A percentile compares a stretch with the other conserved stretches of the same genome.
Conservation (phyloP, 2,329 filamentous ascomycete species). For the Diaporthe ampelina region DNA sequence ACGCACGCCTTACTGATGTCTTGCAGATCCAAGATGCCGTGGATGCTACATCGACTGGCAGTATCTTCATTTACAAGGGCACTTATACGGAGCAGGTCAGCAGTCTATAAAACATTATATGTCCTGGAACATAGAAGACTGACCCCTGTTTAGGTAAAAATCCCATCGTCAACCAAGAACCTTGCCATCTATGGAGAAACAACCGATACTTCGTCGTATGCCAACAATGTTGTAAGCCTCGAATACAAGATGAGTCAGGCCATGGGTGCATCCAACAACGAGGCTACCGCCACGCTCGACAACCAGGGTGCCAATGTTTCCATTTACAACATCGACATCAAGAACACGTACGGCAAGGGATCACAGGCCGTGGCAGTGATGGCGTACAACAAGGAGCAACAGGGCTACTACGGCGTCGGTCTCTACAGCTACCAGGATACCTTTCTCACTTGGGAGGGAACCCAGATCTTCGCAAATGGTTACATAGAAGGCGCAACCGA, state of each 20-base stretch:
- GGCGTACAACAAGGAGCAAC: conserved; percentile 60
- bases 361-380: conserved; percentile 67
- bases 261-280: conserved; percentile 41
- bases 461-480: conserved; percentile 66
- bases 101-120: neutral
- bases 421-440: conserved; percentile 71
- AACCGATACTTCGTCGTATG: conserved; percentile 58
- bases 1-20: neutral
- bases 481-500: conserved; percentile 70
- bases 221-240: conserved; percentile 57
- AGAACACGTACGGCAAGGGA: conserved; percentile 61
- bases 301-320: conserved; percentile 59
- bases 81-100: conserved; percentile 66
- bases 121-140: neutral
- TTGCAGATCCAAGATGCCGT: conserved; percentile 25
- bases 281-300: conserved; percentile 58
- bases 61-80: conserved; percentile 51
- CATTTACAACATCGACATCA: conserved; percentile 69
- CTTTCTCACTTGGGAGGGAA: conserved; percentile 61
- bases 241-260: conserved; percentile 26
- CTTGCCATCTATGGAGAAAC: conserved; percentile 70
- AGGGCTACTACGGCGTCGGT: conserved; percentile 69
- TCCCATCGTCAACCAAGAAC: conserved; percentile 59
- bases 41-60: conserved; percentile 17
- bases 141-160: conserved; percentile 55